Evolutionary conservation across 805 yeast genomes (phyloP), one percentile per base, ranked within the genome.

Genomic region (Nakazawaea wickerhamii): DNA sequence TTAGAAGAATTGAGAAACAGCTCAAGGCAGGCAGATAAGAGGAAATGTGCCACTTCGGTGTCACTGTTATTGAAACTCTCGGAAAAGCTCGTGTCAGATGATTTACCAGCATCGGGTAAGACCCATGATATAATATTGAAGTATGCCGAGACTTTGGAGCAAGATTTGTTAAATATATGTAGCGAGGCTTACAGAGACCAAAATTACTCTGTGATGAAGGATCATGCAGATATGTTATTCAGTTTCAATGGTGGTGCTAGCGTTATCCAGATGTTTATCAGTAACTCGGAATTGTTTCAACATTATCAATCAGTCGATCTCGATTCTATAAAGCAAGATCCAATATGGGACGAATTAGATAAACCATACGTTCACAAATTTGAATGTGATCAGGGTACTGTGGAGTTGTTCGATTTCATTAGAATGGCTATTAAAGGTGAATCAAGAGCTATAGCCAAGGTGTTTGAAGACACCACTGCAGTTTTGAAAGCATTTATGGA

Each of bases 171-270:
- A 40, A 76, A 75, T 31, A 75, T 76, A 43, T 91, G 91, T 52
- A 84, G 81, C 52, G 68, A 73, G 19, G 87, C 88, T n/a, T 85
- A 84, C 51, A 75, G 78, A 44, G 75, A 74, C 20, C 80, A 79
- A 47, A 82, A 87, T 51, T 74, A 78, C 51, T 67, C 68, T n/a
- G 76, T 75, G 41, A 80, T 93, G 83, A 79, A 76, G 53, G 88
- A 81, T 44, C 74, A 81, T 20, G 87, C 96, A 0, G 77, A 77
- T 39, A 75, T 89, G 14, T 67, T 90, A 38, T 75, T 79, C 41
- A 85, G 80, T 47, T 91, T 81, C 65, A 90, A 91, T 55, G 91
- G 88, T 15, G 96, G 96, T 10, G 71, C 76, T 9, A 80, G 83
- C 45, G 91, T 90, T 7, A 83, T 87, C 7, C 87, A 82, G 55